Base-by-base conservation (phyloP, 2,329 filamentous ascomycete species). In the Ceratocystis diversiconidia region DNA sequence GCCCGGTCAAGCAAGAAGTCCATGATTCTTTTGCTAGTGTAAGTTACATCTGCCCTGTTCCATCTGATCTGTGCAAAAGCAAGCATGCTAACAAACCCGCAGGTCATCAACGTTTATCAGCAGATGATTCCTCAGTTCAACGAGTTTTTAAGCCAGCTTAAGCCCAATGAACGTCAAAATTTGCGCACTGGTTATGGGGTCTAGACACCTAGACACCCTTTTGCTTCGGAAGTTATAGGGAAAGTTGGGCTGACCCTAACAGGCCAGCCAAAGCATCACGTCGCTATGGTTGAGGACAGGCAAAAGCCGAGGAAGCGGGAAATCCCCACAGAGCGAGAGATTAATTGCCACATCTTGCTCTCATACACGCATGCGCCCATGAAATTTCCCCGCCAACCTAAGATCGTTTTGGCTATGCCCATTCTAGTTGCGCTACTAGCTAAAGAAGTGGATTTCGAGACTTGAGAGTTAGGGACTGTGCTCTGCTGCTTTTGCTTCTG, bases 21-120 rank as follows among this genome's bases (percentile, higher is more conserved):
- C 83, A 87, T 66, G 81, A 84, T 64, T 84, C 86, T 48, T 95
- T 95, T 75, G 85, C 89, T 72, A 84, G 87, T 75, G 90, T 92
- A 74, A 78, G 84, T 75, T 46, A 62, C 28, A 17, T 19, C 7
- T 19, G 5, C 44, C 44, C 44, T 48, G 12, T n/a, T n/a, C 43
- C 43, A 4, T n/a, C 46, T n/a, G 19, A 41, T 30, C 25, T 5
- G 22, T 19, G 15, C 25, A 10, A 60, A n/a, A 12, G 17, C 44
- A 55, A 67, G 71, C 68, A 70, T 62, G 59, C 60, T 48, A 28
- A 61, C 60, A 66, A n/a, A 69, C 61, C 2, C 44, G 22, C 68
- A 84, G 82, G 77, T 80, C 19, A 74, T 85, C 68, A 76, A 76
- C 66, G 75, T 79, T 36, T 85, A 85, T 72, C 79, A 80, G 65